Base-by-base conservation (phyloP, 352 stramenopile genomes). In the Phytophthora syringae region DNA sequence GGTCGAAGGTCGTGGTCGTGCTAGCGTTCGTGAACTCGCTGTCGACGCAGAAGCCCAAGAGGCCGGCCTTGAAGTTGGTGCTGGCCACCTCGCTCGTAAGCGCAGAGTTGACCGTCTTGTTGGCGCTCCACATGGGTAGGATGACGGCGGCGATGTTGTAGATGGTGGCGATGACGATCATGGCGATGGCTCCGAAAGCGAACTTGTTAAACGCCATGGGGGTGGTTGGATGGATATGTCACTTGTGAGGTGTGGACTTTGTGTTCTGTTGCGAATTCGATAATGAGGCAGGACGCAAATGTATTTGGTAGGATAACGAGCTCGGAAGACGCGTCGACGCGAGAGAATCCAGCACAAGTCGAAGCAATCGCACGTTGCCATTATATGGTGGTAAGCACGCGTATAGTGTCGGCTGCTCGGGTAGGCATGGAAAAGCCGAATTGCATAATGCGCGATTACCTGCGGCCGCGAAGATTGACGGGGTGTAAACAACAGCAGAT, bases 41-140 rank as follows among this genome's bases (percentile, higher is more conserved):
- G 58, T 90, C 76, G 44, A 81, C 82, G 62, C 77, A 82, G 63
- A 65, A 66, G 21, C 63, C 42, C 56, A 62, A 54, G 50, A 72
- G 34, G 15, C 56, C 50, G 7, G 64, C 50, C 16, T 67, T 67
- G 37, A 67, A 72, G 52, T 67, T 63, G 36, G 64, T 63, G 22
- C 54, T 66, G 34, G 42, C n/a, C 18, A 72, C 42, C 22, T 67
- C 27, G 28, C 1, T 27, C 4, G 50, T 59, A 21, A 72, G 57
- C 0, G 50, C 56, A 1, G 56, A 18, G 58, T 72, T 72, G 43
- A 72, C 56, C 27, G 51, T 72, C 11, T 27, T 21, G 36, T 51
- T 72, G 27, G 7, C 45, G 18, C 36, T 67, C 56, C 50, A 67
- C 49, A 72, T 61, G 9, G 55, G 56, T 7, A 62, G 27, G 13